These are phyloP conservation scores for Paragyromitra xinjiangensis DNA, from an alignment of 495 filamentous ascomycete species.

Conservation along the genomic window DNA sequence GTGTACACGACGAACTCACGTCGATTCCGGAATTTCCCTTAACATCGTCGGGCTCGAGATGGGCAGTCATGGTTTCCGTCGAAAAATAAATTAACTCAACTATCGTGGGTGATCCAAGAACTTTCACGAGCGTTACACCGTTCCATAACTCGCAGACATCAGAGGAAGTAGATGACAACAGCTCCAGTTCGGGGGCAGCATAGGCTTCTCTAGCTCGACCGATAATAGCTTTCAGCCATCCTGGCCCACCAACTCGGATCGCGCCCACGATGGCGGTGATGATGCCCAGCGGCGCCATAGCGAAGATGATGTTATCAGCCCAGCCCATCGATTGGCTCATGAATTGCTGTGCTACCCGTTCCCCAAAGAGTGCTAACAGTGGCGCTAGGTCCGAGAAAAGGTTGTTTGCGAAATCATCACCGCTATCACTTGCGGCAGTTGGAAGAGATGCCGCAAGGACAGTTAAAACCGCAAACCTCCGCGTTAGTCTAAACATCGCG, in stretches of 20 bases:
- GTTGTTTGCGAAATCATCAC: slow-evolving; percentile 1
- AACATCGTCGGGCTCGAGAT: background rate
- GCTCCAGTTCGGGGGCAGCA: background rate
- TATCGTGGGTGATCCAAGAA: slow-evolving; percentile 1
- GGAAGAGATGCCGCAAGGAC: background rate
- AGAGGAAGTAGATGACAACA: slow-evolving; percentile 7
- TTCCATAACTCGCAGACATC: slow-evolving; percentile 6
- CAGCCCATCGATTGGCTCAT: background rate
- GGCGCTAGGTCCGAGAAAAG: slow-evolving; percentile 3
- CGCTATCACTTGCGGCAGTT: background rate
- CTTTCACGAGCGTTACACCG: background rate
- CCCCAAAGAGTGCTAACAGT: background rate
- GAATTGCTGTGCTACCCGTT: slow-evolving; percentile 1
- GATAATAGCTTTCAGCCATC: background rate
- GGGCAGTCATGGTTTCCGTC: background rate
- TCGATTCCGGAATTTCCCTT: background rate
- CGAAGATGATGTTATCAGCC: background rate
- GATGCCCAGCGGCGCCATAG: background rate
- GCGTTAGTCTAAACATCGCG: background rate
- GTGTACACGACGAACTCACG: background rate
- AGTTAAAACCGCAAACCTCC: too few species aligned
- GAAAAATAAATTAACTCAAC: background rate
- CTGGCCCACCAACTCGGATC: background rate
- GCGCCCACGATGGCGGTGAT: slow-evolving; percentile 2
- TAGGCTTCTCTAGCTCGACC: slow-evolving; percentile 1